A percentile compares a stretch with the other conserved stretches of the same genome.
These are phyloP conservation scores for Avena eriantha DNA, from an alignment of 176 grass and related monocot species.

Conservation along the genomic window DNA sequence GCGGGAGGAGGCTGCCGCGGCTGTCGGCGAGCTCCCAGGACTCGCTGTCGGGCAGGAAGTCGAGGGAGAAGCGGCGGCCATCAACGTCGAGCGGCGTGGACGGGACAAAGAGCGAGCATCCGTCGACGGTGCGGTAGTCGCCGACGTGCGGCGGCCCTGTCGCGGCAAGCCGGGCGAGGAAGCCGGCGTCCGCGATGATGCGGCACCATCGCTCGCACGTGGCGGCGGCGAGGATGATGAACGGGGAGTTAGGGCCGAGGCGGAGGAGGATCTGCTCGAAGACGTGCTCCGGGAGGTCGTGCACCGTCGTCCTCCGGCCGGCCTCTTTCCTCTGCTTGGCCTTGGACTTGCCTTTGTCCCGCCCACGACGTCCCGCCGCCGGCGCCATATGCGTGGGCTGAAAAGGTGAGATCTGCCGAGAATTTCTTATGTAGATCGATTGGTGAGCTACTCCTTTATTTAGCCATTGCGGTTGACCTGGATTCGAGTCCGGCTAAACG, in stretches of 20 bases:
- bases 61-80: not conserved
- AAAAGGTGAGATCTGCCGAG: not conserved
- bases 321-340: not conserved
- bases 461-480: too few relatives aligned
- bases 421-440: not conserved
- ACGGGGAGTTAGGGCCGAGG: not conserved
- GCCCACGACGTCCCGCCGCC: not conserved
- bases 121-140: constrained; percentile 16
- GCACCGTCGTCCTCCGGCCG: not conserved
- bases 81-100: not conserved
- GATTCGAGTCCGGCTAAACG: too few relatives aligned
- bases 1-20: constrained; percentile 21
- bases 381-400: not conserved
- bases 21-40: constrained; percentile 23
- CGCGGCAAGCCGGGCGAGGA: not conserved
- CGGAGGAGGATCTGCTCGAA: constrained; percentile 28
- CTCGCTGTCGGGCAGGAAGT: constrained; percentile 3
- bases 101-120: constrained; percentile 5
- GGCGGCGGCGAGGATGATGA: constrained; percentile 28
- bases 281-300: constrained; percentile 30
- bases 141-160: not conserved
- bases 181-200: not conserved
- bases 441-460: too few relatives aligned
- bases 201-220: constrained; percentile 25
- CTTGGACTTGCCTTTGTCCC: not conserved